Conservation (phyloP, 345 rosid species). For the Eucalyptus erythrocorys region DNA sequence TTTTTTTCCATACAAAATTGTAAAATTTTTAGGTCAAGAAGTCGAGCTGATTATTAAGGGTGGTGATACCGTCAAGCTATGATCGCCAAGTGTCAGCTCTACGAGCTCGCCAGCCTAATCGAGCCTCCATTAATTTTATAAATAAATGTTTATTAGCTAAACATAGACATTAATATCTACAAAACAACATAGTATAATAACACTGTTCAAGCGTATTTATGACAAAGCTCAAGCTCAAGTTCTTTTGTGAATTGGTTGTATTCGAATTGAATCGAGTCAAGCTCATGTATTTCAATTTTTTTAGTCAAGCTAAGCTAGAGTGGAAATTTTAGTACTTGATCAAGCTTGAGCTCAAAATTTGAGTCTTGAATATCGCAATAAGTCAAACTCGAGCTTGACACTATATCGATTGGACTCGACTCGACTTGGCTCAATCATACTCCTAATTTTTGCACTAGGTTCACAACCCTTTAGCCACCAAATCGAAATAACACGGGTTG, state of each 20-base stretch:
- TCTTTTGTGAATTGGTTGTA: background rate
- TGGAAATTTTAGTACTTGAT: background rate
- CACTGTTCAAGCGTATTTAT: background rate
- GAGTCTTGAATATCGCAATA: background rate
- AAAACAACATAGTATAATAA: background rate
- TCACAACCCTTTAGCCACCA: background rate
- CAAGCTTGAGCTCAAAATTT: background rate
- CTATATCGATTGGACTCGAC: too few relatives aligned
- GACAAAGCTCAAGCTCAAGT: background rate
- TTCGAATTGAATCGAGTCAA: background rate
- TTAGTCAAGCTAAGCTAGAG: background rate
- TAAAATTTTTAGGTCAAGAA: background rate
- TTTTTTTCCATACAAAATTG: background rate
- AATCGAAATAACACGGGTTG: background rate
- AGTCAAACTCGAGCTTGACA: background rate
- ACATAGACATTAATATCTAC: background rate
- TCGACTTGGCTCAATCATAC: fast-evolving
- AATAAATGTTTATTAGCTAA: background rate
- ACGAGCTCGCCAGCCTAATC: background rate
- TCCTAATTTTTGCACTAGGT: background rate
- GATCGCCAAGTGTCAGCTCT: background rate
- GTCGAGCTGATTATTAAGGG: background rate
- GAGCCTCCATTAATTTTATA: background rate
- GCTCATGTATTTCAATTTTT: background rate
- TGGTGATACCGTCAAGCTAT: background rate